Evolutionary conservation across 1,284 basidiomycete genomes (phyloP), one percentile per base, ranked within the genome.

Genomic region (Vanrija humicola): DNA sequence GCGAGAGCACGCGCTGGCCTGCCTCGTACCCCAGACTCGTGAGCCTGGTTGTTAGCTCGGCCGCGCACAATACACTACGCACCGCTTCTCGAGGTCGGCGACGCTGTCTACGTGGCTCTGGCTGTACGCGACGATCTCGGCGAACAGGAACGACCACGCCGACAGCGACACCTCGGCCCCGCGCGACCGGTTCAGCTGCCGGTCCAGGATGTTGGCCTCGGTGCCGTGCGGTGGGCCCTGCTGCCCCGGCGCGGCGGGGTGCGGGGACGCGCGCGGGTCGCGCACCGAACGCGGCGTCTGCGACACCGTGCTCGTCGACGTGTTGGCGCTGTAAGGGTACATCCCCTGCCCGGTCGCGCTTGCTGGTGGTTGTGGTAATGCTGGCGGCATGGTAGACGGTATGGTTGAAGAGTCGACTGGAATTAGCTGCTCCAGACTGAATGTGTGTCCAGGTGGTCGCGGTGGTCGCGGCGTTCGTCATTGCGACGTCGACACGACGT

Each of bases 101-200:
- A 98, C 94, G 9, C 94, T 95, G 64, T 84, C 86, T 52, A 98
- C 95, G 50, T 92, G 83, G 67, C 89, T 91, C 78, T 98, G 95
- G 1, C 90, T 94, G 74, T 98, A 98, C 70, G 91, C 87, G 1
- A 97, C 86, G 19, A 93, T 81, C 77, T 96, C 92, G 8, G 89
- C 88, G 76, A 96, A 92, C 60, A 96, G 79, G 69, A 95, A 96
- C 0, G 87, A 83, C 75, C 90, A 93, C 1, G 90, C 86, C 3
- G 86, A 83, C 3, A 86, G 80, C 19, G 88, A 87, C 48, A 94
- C 89, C 71, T 96, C 90, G 6, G 85, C 76, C 1, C 84, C 82
- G 49, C 87, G 83, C 5, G 88, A 84, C 79, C 90, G 90, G 80
- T 89, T 91, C 60, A 94, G 79, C 50, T 83, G 85, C 59, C 91